phyloP scores from a whole-genome alignment of 306 rosid genomes.

The Adenanthera pavonina region DNA sequence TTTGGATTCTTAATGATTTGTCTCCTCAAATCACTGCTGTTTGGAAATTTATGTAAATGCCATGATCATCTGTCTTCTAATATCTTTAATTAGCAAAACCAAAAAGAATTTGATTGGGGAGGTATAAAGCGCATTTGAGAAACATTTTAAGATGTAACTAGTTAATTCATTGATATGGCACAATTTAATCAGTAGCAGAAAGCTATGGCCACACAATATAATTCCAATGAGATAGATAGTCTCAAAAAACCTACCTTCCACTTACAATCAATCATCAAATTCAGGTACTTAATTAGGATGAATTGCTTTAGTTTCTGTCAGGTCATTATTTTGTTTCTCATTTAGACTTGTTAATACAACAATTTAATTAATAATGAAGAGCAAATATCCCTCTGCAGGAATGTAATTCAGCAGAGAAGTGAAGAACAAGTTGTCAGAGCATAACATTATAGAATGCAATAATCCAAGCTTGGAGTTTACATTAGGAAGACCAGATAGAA shows the following conservation, averaged over 20 bases:
- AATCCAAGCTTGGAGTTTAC: slow-evolving; percentile 94
- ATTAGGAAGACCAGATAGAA: slow-evolving; percentile 92
- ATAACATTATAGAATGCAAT: slow-evolving; percentile 62
- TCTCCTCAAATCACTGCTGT: too few relatives aligned
- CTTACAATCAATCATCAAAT: slow-evolving; percentile 61
- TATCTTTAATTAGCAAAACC: too few relatives aligned
- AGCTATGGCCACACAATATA: slow-evolving; percentile 60
- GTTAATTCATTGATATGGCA: background rate
- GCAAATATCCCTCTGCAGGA: slow-evolving; percentile 50
- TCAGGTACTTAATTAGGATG: slow-evolving; percentile 56
- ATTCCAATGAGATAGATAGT: slow-evolving; percentile 54
- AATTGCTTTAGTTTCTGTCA: background rate
- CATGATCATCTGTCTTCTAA: too few relatives aligned
- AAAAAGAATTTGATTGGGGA: too few relatives aligned
- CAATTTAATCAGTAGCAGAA: slow-evolving; percentile 55
- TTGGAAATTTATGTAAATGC: too few relatives aligned
- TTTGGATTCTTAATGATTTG: too few relatives aligned
- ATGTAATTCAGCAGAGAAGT: slow-evolving; percentile 64
- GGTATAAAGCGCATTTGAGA: too few relatives aligned
- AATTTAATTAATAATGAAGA: background rate
- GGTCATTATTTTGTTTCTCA: background rate
- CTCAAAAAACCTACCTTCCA: slow-evolving; percentile 53
- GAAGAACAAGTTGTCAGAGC: slow-evolving; percentile 55
- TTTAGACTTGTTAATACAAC: background rate
- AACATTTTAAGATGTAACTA: slow-evolving; percentile 8